These are phyloP conservation scores for Monosporascus ibericus DNA, from an alignment of 2,329 filamentous ascomycete species.

Conservation along the genomic window DNA sequence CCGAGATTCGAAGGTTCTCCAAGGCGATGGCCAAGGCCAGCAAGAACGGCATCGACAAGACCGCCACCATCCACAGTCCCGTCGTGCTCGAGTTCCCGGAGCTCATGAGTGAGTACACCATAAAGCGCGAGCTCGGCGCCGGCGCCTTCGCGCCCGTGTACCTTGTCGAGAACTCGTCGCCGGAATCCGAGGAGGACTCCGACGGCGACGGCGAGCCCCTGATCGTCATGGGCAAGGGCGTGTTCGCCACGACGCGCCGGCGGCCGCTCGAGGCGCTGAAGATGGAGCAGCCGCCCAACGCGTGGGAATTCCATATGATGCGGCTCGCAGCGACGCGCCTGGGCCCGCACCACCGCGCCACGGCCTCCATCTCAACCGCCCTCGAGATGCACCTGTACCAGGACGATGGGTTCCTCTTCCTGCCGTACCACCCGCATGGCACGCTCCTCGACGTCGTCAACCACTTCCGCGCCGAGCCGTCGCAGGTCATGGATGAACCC, in stretches of 20 bases:
- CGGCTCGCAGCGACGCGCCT: constrained; percentile 73
- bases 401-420: constrained; percentile 82
- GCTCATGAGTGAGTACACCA: constrained; percentile 60
- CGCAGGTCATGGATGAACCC: constrained; percentile 78
- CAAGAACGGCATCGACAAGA: constrained; percentile 55
- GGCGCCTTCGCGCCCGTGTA: constrained; percentile 96
- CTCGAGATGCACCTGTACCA: constrained; percentile 89
- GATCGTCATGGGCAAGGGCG: constrained; percentile 55
- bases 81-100: constrained; percentile 64
- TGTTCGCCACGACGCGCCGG: constrained; percentile 51
- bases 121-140: constrained; percentile 82
- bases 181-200: constrained; percentile 38
- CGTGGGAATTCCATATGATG: constrained; percentile 98
- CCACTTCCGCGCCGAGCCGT: constrained; percentile 64
- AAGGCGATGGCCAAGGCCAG: constrained; percentile 57
- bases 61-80: constrained; percentile 49
- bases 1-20: constrained; percentile 76
- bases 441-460: constrained; percentile 95
- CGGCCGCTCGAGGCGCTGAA: constrained; percentile 77
- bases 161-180: constrained; percentile 68
- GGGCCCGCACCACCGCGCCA: constrained; percentile 62
- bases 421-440: constrained; percentile 83
- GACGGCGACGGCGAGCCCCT: constrained; percentile 31
- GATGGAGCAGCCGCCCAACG: constrained; percentile 81
- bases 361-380: constrained; percentile 72